These are phyloP conservation scores for Botryotinia globosa DNA, from an alignment of 2,329 filamentous ascomycete genomes.

Conservation along the genomic window DNA sequence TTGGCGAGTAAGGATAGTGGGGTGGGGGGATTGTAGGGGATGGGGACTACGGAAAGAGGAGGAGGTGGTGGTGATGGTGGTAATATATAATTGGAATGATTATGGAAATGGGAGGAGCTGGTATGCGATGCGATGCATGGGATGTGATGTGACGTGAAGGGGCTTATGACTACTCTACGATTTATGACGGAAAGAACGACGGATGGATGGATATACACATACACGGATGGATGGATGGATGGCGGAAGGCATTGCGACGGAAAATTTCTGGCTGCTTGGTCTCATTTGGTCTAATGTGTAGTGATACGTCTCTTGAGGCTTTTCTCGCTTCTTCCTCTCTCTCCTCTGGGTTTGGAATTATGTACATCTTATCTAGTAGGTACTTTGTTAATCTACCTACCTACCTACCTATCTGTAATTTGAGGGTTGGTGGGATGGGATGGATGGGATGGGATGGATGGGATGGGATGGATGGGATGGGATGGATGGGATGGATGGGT, in stretches of 20 bases:
- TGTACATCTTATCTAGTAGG: no score
- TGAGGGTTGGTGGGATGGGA: no score
- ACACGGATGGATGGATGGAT: no score
- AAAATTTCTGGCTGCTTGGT: neutral
- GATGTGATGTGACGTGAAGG: neutral
- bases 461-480: no score
- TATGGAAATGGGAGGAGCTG: neutral
- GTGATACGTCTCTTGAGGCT: no score
- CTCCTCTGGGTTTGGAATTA: no score
- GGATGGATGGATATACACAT: neutral
- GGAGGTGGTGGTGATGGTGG: neutral
- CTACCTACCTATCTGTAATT: no score
- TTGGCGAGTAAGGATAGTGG: slow-evolving; percentile 14
- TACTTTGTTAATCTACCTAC: no score
- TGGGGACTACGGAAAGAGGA: neutral
- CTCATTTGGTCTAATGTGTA: neutral
- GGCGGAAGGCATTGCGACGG: neutral
- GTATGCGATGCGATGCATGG: neutral
- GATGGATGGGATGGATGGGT: no score
- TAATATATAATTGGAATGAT: neutral
- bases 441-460: no score
- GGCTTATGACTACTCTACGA: neutral
- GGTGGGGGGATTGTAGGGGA: neutral
- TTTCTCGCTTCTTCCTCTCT: no score
- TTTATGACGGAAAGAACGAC: neutral